phyloP scores from a whole-genome alignment of 257 asterid species.

The Galeopsis tetrahit region DNA sequence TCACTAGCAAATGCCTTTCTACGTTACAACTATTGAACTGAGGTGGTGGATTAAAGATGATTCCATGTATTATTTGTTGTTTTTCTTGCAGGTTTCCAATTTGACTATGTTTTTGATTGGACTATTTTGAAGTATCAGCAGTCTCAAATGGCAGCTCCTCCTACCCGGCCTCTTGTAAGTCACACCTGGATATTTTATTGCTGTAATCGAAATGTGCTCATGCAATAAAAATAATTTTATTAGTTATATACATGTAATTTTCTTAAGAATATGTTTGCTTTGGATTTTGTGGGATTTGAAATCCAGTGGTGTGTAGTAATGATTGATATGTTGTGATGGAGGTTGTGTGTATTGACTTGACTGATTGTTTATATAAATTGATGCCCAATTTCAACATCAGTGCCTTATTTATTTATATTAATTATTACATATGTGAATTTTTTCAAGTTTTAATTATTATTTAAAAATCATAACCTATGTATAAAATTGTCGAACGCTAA shows the following conservation, averaged over 20 bases:
- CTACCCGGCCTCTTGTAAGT: constrained; percentile 78
- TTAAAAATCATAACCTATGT: not conserved
- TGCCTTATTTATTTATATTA: not conserved
- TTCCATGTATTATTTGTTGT: constrained; percentile 16
- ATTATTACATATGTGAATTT: too few species aligned
- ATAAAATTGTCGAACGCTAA: not conserved
- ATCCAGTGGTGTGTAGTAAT: too few species aligned
- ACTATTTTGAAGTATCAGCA: constrained; percentile 96
- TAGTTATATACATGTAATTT: not conserved
- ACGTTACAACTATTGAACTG: constrained; percentile 8
- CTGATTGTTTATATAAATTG: not conserved
- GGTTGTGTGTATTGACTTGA: not conserved
- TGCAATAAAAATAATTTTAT: not conserved
- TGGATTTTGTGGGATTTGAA: too few species aligned
- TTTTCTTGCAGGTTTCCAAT: constrained; percentile 76
- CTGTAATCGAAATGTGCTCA: not conserved
- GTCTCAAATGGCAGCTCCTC: constrained; percentile 87
- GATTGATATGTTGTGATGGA: not conserved
- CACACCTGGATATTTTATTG: constrained; percentile 4
- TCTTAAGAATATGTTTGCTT: not conserved
- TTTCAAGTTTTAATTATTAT: not conserved
- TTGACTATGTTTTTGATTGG: constrained; percentile 98
- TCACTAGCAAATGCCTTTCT: not conserved
- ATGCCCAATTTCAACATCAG: not conserved
- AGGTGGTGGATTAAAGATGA: not conserved